phyloP scores from a whole-genome alignment of 2,329 filamentous ascomycete species.

The Colletotrichum aenigma region DNA sequence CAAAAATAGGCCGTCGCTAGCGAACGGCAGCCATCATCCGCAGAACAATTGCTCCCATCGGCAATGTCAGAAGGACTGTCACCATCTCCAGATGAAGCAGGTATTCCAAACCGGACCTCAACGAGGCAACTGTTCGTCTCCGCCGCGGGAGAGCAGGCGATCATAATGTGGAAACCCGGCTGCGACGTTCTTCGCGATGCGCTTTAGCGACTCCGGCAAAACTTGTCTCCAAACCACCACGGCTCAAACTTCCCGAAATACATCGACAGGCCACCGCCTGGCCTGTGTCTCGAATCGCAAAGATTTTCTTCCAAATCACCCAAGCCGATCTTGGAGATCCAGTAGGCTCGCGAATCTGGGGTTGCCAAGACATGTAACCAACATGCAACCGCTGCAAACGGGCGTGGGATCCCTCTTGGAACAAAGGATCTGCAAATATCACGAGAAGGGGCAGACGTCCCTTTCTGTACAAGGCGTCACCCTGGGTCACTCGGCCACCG shows the following conservation, averaged over 20 bases:
- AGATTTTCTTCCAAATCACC: not conserved
- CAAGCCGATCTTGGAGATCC: not conserved
- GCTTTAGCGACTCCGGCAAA: not conserved
- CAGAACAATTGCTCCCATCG: not conserved
- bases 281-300: not conserved
- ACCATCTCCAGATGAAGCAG: not conserved
- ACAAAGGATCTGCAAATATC: not conserved
- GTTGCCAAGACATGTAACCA: conserved; percentile 9
- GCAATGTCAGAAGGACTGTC: not conserved
- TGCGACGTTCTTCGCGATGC: not conserved
- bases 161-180: not conserved
- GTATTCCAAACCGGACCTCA: not conserved
- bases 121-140: not conserved
- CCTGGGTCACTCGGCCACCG: not conserved
- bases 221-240: not conserved
- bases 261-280: not conserved
- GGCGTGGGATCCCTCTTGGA: not conserved
- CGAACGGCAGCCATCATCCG: not conserved
- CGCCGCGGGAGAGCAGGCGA: not conserved
- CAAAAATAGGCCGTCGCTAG: not conserved
- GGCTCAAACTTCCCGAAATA: not conserved
- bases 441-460: not conserved
- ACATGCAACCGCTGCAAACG: not conserved
- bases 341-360: not conserved
- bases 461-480: not conserved